Base-by-base conservation (phyloP, 2,329 filamentous ascomycete genomes). In the Aspergillus sp. region DNA sequence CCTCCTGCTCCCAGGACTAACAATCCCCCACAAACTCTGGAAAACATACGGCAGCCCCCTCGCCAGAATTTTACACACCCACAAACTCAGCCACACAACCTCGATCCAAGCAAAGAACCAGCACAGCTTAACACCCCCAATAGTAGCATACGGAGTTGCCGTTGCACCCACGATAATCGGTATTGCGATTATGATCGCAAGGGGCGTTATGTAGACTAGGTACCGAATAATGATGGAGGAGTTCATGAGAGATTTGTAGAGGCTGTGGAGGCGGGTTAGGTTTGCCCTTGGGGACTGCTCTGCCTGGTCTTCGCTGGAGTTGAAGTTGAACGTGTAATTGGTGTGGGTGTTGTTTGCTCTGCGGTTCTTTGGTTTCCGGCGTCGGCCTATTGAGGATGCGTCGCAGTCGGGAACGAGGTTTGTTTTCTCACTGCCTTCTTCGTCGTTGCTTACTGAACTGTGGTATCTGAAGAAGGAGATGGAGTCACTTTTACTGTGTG, bases 41-140 rank as follows among this genome's bases (percentile, higher is more conserved):
- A 84, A 84, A 30, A 84, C 51, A 43, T 68, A 74, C 1, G 82
- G 82, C 42, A 84, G 60, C 54, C 78, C 75, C 55, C 80, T 77
- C 5, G 78, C 78, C 22, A 81, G 63, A 43, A 83, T 68, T 62
- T 85, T 85, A 54, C 77, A 78, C 12, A 72, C 72, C 82, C 82
- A 85, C 50, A 85, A 67, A 58, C 77, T 78, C 33, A 81, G 66
- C 82, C 82, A 85, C 46, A 84, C 72, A 42, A 84, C 74, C 62
- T 84, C 81, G 33, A 84, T 69, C 82, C 82, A 85, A 15, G 75
- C 74, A 67, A 83, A 85, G 66, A 85, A 80, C 74, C 77, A 82
- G 46, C 77, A 70, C 37, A 82, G 71, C 6, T 73, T 67, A 4
- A 83, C 79, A 19, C 75, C 75, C 13, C 77, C 78, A 52, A 83